phyloP scores from a whole-genome alignment of 1,139 yeast genomes.

The Suhomyces wounanorum region DNA sequence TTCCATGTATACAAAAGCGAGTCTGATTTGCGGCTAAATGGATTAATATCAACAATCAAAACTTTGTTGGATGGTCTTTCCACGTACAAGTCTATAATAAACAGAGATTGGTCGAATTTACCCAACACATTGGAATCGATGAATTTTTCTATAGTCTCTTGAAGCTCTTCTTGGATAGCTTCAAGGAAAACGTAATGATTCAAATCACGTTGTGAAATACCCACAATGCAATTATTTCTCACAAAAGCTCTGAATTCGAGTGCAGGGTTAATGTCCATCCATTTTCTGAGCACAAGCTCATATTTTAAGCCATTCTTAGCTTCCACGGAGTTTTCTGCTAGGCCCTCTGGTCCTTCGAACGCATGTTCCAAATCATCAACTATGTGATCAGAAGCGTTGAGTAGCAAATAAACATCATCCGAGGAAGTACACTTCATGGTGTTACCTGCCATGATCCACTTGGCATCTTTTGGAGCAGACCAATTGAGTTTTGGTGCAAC shows the following conservation, averaged over 20 bases:
- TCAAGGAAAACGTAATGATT: slow-evolving; percentile 75
- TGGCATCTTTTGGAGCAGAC: slow-evolving; percentile 95
- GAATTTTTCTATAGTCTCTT: slow-evolving; percentile 54
- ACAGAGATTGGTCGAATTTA: slow-evolving; percentile 39
- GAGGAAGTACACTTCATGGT: slow-evolving; percentile 68
- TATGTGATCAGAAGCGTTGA: slow-evolving; percentile 86
- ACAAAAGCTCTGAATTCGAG: slow-evolving; percentile 88
- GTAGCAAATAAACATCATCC: slow-evolving; percentile 72
- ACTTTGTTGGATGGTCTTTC: slow-evolving; percentile 72
- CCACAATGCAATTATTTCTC: slow-evolving; percentile 60
- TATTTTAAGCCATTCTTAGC: slow-evolving; percentile 19
- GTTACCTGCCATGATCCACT: slow-evolving; percentile 85
- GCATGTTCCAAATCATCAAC: slow-evolving; percentile 81
- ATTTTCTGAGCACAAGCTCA: slow-evolving; percentile 76
- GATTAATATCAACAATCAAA: slow-evolving; percentile 80
- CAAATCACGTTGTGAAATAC: slow-evolving; percentile 81
- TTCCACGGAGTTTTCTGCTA: not conserved
- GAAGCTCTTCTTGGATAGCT: slow-evolving; percentile 46
- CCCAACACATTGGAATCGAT: slow-evolving; percentile 47
- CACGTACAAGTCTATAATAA: slow-evolving; percentile 77
- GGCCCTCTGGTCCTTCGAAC: slow-evolving; percentile 27
- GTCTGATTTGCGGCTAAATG: slow-evolving; percentile 77
- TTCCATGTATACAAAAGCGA: slow-evolving; percentile 81
- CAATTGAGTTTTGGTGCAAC: slow-evolving; percentile 91
- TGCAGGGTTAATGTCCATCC: slow-evolving; percentile 85